These are phyloP conservation scores for Aphanomyces euteiches DNA, from an alignment of 352 stramenopile genomes.

Conservation along the genomic window DNA sequence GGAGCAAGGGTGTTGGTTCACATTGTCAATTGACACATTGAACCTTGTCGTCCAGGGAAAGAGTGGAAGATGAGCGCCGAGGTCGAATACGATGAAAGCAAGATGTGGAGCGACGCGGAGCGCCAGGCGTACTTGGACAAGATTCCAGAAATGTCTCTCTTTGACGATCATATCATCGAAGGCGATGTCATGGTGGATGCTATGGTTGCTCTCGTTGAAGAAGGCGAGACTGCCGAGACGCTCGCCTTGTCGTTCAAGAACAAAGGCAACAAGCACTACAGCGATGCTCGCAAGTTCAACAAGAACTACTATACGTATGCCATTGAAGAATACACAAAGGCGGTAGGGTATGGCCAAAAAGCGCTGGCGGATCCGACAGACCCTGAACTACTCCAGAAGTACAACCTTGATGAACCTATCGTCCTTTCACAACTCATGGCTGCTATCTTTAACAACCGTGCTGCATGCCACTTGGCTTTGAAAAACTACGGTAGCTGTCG, in stretches of 20 bases:
- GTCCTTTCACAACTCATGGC: slow-evolving; percentile 44
- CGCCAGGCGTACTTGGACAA: slow-evolving; percentile 83
- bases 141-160: slow-evolving; percentile 83
- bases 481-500: slow-evolving; percentile 83
- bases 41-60: not conserved
- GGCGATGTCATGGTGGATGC: slow-evolving; percentile 82
- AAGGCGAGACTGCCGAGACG: slow-evolving; percentile 81
- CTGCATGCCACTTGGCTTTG: slow-evolving; percentile 76
- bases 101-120: slow-evolving; percentile 70
- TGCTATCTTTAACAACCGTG: slow-evolving; percentile 77
- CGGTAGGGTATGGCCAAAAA: slow-evolving; percentile 72
- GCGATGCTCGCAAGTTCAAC: slow-evolving; percentile 65
- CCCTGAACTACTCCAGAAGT: slow-evolving; percentile 49
- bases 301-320: slow-evolving; percentile 68
- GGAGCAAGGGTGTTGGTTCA: no score
- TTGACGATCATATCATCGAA: slow-evolving; percentile 84
- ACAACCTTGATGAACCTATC: slow-evolving; percentile 53
- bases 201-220: slow-evolving; percentile 82
- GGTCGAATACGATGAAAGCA: slow-evolving; percentile 83
- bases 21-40: no score
- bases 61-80: slow-evolving; percentile 57
- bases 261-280: slow-evolving; percentile 84
- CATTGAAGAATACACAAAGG: slow-evolving; percentile 77
- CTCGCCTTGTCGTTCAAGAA: slow-evolving; percentile 86
- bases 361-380: slow-evolving; percentile 57